These are phyloP conservation scores for Carex kokanica DNA, from an alignment of 176 grass and related monocot genomes.

Conservation along the genomic window DNA sequence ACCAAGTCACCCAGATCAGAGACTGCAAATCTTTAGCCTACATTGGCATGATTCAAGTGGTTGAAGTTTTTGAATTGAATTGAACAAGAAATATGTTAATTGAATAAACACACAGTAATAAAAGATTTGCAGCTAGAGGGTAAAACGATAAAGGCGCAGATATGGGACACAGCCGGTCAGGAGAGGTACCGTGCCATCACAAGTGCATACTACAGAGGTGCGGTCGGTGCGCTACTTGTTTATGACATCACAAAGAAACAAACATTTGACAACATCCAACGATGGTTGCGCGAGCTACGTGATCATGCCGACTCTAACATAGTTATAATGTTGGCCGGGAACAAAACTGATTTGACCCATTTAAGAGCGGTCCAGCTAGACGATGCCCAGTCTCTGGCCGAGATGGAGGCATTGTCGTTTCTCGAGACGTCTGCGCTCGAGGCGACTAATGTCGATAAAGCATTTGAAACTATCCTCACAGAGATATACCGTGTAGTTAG, in stretches of 20 bases:
- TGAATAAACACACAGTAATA: background rate
- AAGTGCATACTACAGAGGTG: slow-evolving; percentile 31
- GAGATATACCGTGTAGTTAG: slow-evolving; percentile 36
- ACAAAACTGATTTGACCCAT: slow-evolving; percentile 37
- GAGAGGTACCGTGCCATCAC: slow-evolving; percentile 43
- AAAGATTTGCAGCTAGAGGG: slow-evolving; percentile 31
- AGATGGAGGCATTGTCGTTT: slow-evolving; percentile 30
- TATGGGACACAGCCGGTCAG: slow-evolving; percentile 42
- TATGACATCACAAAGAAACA: slow-evolving; percentile 38
- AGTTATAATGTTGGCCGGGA: slow-evolving; percentile 34
- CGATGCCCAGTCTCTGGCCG: slow-evolving; percentile 26
- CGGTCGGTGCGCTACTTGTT: slow-evolving; percentile 27
- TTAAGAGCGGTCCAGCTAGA: slow-evolving; percentile 18
- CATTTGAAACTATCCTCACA: slow-evolving; percentile 28
- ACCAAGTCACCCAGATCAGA: background rate
- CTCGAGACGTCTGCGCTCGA: slow-evolving; percentile 35
- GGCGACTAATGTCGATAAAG: slow-evolving; percentile 37
- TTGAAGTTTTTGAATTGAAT: background rate
- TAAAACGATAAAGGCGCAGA: slow-evolving; percentile 32
- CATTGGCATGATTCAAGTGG: background rate
- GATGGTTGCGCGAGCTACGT: slow-evolving; percentile 35
- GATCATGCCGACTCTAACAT: slow-evolving; percentile 42
- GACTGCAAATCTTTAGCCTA: background rate
- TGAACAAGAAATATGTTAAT: background rate
- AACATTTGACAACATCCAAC: slow-evolving; percentile 30